A percentile compares a stretch with the other conserved stretches of the same genome.
Conservation (phyloP, 2,329 filamentous ascomycete genomes). For the Hypoxylon sp. region DNA sequence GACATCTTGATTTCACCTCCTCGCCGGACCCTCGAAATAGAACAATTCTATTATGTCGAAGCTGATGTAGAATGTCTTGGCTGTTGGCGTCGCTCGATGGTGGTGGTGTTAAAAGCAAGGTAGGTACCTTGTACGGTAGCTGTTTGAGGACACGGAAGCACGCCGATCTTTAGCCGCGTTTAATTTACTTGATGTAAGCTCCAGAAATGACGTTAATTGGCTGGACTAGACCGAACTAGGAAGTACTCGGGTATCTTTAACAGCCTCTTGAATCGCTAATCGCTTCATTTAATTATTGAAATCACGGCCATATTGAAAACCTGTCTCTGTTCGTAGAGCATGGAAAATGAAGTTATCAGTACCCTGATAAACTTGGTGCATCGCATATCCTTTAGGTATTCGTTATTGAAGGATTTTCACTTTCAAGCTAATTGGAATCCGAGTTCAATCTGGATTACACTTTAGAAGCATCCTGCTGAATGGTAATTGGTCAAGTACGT, state of each 20-base stretch:
- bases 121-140: conserved; percentile 16
- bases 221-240: conserved; percentile 1
- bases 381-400: background rate
- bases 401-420: no score
- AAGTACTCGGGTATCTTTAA: conserved; percentile 25
- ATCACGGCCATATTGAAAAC: background rate
- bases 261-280: background rate
- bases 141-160: conserved; percentile 52
- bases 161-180: conserved; percentile 50
- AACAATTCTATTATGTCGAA: background rate
- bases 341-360: background rate
- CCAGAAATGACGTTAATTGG: conserved; percentile 27
- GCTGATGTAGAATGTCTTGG: background rate
- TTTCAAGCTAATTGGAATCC: background rate
- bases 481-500: background rate
- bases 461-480: background rate
- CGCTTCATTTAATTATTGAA: background rate
- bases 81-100: background rate
- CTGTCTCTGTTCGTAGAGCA: background rate
- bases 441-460: background rate
- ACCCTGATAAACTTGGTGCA: background rate
- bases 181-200: conserved; percentile 33
- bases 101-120: conserved; percentile 8
- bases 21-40: conserved; percentile 2
- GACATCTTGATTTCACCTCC: conserved; percentile 69